Conservation (phyloP, 2,329 filamentous ascomycete genomes). For the Helminthosporium solani region DNA sequence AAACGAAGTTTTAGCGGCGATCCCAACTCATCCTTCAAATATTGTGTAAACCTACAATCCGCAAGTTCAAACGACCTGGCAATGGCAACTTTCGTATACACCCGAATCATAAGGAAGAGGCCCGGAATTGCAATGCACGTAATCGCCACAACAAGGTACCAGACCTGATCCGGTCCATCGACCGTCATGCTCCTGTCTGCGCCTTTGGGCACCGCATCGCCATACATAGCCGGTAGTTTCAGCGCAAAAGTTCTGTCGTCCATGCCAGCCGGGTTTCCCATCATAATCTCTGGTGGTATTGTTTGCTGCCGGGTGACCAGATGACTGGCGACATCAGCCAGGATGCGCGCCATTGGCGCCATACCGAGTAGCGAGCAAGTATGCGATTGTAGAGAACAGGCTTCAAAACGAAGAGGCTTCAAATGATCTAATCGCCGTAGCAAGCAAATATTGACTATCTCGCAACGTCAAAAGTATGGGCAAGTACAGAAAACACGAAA, state of each 20-base stretch:
- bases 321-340: background rate
- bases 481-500: background rate
- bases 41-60: constrained; percentile 21
- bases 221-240: constrained; percentile 13
- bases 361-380: background rate
- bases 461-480: too few relatives aligned
- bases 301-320: background rate
- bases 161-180: constrained; percentile 22
- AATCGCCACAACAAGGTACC: constrained; percentile 24
- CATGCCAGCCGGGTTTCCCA: constrained; percentile 9
- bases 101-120: constrained; percentile 19
- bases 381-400: too few relatives aligned
- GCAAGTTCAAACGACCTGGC: constrained; percentile 23
- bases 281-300: background rate
- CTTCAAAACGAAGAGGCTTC: too few relatives aligned
- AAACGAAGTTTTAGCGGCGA: constrained; percentile 3
- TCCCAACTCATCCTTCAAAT: background rate
- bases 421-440: too few relatives aligned
- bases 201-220: constrained; percentile 18
- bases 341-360: background rate
- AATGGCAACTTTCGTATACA: constrained; percentile 27
- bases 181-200: constrained; percentile 23
- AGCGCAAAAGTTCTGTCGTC: constrained; percentile 16
- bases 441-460: too few relatives aligned
- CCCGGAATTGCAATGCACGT: constrained; percentile 22